Conservation (phyloP, 225 moss, liverwort and hornwort species). For the Thuidium tamariscinum region DNA sequence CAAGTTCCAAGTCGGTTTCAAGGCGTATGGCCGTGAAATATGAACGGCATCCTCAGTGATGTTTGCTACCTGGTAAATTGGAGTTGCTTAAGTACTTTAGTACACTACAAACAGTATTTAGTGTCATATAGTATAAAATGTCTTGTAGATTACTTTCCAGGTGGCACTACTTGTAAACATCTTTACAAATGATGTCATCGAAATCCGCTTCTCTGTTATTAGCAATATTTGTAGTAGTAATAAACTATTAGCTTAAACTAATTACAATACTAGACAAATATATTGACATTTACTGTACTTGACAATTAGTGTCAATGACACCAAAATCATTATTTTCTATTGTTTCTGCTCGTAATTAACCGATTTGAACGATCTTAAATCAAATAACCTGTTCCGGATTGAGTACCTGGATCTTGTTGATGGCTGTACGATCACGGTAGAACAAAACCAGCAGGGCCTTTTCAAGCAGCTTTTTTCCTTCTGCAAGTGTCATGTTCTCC, state of each 20-base stretch:
- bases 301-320: too few relatives aligned
- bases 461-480: slow-evolving; percentile 69
- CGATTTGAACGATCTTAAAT: not conserved
- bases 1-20: slow-evolving; percentile 58
- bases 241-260: not conserved
- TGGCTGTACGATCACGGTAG: slow-evolving; percentile 75
- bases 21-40: slow-evolving; percentile 62
- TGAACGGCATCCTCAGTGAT: slow-evolving; percentile 61
- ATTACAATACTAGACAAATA: not conserved
- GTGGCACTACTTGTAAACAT: not conserved
- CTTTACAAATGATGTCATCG: not conserved
- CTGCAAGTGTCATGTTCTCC: slow-evolving; percentile 71
- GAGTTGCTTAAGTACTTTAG: not conserved
- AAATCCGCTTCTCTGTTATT: not conserved
- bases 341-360: not conserved
- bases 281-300: not conserved
- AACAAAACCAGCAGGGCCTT: slow-evolving; percentile 75
- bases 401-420: slow-evolving; percentile 87
- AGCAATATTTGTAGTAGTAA: not conserved
- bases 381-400: not conserved
- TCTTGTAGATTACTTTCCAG: not conserved
- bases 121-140: too few relatives aligned
- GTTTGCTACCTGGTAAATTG: slow-evolving; percentile 46
- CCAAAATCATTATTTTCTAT: too few relatives aligned
- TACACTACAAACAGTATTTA: not conserved